Base-by-base conservation (phyloP, 108 stramenopile genomes). In the Fistulifera pelliculosa region DNA sequence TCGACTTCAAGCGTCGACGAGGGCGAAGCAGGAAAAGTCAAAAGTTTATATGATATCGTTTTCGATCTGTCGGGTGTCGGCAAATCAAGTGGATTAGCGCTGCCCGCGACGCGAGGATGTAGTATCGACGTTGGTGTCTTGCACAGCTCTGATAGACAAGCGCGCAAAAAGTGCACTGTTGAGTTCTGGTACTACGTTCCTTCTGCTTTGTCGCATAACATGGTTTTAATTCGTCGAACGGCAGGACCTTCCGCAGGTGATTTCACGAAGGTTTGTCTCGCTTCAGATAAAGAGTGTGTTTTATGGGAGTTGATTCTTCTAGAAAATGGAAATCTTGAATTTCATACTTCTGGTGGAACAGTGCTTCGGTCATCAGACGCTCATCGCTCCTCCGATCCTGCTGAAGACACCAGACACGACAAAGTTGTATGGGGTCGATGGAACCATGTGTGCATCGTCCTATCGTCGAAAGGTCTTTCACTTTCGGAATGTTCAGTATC, bases 141-240 rank as follows among this genome's bases (percentile, higher is more conserved):
- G 41, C 91, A 93, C 47, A 63, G 52, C 12, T 47, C 65, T 19
- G 61, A 72, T 14, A 52, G 83, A 27, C 64, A 60, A 23, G 74
- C 78, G 27, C 58, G 91, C 18, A 80, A 85, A 60, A 71, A 72
- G 48, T 82, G 85, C 47, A 76, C 87, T 1, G 54, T 93, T 6
- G 91, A 93, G 62, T 73, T 93, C 25, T 93, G 87, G 91, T 86
- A 74, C 56, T 72, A 73, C 61, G 55, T 89, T 21, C 91, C 91
- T 8, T 60, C 69, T 35, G 48, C 42, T 24, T 55, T 88, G n/a
- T 40, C 38, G 2, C 64, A 78, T 22, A 81, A 83, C 54, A 66
- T 92, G 14, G 66, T 88, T 41, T 49, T 93, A 10, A 68, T 54
- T n/a, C 68, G 87, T 28, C 54, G 91, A 44, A 82, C 82, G 0